Conservation (phyloP, 176 grass and related monocot species). For the Stipa capillata region DNA sequence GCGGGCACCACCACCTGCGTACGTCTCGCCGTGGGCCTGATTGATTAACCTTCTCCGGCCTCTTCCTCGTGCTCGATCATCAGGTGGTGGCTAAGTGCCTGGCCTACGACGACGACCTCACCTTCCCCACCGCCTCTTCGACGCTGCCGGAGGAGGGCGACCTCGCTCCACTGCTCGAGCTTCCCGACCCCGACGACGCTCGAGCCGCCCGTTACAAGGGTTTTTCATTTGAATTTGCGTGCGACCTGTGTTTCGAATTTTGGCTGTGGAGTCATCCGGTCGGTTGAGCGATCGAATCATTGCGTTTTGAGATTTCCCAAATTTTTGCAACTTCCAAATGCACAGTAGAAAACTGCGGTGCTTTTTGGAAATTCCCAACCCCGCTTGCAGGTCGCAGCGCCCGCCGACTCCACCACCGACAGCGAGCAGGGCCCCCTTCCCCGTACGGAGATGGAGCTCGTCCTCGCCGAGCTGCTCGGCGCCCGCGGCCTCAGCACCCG, state of each 20-base stretch:
- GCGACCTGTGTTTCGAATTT: neutral
- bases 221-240: neutral
- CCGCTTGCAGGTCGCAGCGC: constrained; percentile 12
- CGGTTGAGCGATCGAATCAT: too few relatives aligned
- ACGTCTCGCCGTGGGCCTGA: neutral
- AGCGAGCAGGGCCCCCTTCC: neutral
- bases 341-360: neutral
- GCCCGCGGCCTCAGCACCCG: constrained; percentile 5
- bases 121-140: neutral
- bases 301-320: neutral
- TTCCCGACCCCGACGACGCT: neutral
- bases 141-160: neutral
- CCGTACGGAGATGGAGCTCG: neutral
- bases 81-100: constrained; percentile 26
- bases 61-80: neutral
- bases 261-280: neutral
- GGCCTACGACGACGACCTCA: constrained; percentile 14
- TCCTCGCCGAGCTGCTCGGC: constrained; percentile 16
- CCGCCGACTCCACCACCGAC: neutral
- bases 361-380: neutral
- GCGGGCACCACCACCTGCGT: neutral
- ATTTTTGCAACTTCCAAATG: neutral
- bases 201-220: neutral
- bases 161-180: neutral
- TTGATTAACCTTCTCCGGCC: neutral